Base-by-base conservation (phyloP, 2,329 filamentous ascomycete species). In the Geoglossum cookeanum region DNA sequence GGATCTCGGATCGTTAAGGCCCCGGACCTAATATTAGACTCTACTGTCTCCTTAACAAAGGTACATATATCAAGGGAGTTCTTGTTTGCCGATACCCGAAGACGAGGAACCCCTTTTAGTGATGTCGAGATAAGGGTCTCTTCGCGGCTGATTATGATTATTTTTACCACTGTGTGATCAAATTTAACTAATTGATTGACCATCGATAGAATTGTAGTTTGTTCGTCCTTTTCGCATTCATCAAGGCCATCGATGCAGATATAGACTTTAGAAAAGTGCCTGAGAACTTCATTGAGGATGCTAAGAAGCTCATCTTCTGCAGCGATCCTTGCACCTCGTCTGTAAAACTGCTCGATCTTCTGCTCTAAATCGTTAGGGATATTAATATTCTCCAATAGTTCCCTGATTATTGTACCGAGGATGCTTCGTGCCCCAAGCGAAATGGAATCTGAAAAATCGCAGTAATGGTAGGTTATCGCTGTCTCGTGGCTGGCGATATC, bases 361-460 rank as follows among this genome's bases (percentile, higher is more conserved):
- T 58, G 53, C 37, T 56, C 57, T 11, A 58, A 44, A 56, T 56
- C 57, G 53, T 33, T 33, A 33, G 57, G 55, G 9, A 58, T 58
- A 32, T 44, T 55, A 49, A 58, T 56, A 15, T 47, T 48, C 45
- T 58, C 57, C 22, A 58, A 33, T 49, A 58, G 42, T 42, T 58
- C 37, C 32, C 57, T 56, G 53, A 56, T 55, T 17, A 56, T 49
- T 35, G 53, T 33, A 13, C 57, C 57, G 22, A 58, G 39, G 9
- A 58, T 58, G 29, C 37, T 58, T 56, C 39, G 57, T 51, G 54
- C 17, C 39, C 51, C 57, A 35, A 58, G 47, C 3, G 57, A 49
- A 39, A 35, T 49, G 13, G 54, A 32, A 37, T 58, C 57, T 39
- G 57, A 58, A 29, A 58, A 58, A 37, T 58, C 57, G 29, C 57